A percentile compares a stretch with the other conserved stretches of the same genome.
Evolutionary conservation across 2,329 filamentous ascomycete genomes (phyloP).

Genomic region (Colletotrichum sp.): DNA sequence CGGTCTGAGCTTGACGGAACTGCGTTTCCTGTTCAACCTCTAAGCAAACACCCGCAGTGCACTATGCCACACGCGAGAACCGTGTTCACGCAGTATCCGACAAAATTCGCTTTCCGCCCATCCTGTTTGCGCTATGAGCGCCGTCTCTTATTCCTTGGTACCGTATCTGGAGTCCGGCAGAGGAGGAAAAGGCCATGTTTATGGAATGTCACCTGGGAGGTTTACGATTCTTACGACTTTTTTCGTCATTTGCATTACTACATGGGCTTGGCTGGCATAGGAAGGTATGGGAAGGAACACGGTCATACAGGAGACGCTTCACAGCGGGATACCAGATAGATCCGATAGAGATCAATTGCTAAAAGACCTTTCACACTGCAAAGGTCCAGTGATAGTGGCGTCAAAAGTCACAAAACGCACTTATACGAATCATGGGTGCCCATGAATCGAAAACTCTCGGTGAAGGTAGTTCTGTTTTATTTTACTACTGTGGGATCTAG

Average conservation of each 20-base stretch:
- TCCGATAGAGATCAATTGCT: neutral
- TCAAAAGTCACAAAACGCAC: neutral
- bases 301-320: conserved; percentile 11
- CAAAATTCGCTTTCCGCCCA: neutral
- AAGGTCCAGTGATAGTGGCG: neutral
- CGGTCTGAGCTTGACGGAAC: conserved; percentile 68
- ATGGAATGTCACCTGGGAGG: neutral
- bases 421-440: accelerated
- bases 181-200: neutral
- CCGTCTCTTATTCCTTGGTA: neutral
- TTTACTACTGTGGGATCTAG: neutral
- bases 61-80: neutral
- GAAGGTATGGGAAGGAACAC: neutral
- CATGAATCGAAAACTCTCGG: neutral
- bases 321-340: neutral
- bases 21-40: conserved; percentile 69
- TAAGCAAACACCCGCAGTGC: neutral
- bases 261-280: neutral
- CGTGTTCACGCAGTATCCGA: neutral
- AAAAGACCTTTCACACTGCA: neutral
- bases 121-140: neutral
- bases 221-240: neutral
- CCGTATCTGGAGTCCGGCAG: neutral
- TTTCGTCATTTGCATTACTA: neutral
- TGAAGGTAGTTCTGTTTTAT: neutral